phyloP scores from a whole-genome alignment of 2,329 filamentous ascomycete species.

The Fusarium sp. region DNA sequence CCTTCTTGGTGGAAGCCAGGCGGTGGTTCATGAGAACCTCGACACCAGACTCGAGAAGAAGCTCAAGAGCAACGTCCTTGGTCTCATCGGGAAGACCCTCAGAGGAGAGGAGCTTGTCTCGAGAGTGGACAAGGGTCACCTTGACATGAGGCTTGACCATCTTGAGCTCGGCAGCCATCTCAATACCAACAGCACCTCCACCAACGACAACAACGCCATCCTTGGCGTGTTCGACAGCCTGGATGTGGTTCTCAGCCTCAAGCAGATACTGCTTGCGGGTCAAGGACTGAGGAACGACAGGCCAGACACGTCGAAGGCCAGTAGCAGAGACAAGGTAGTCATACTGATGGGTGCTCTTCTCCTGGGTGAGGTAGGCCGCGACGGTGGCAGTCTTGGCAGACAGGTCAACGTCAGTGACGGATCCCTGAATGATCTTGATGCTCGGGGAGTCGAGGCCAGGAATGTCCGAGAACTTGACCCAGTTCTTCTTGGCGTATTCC shows the following conservation, averaged over 20 bases:
- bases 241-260: constrained; percentile 72
- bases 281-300: constrained; percentile 77
- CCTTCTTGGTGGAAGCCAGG: constrained; percentile 61
- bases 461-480: constrained; percentile 77
- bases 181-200: constrained; percentile 82
- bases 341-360: constrained; percentile 63
- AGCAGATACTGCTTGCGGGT: constrained; percentile 71
- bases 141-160: constrained; percentile 70
- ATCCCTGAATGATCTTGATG: constrained; percentile 75
- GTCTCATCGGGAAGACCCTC: constrained; percentile 79
- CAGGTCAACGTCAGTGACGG: constrained; percentile 70
- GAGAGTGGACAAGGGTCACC: constrained; percentile 82
- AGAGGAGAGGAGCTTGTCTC: constrained; percentile 76
- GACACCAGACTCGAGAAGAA: constrained; percentile 73
- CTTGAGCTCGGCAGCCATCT: constrained; percentile 86
- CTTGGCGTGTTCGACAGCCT: constrained; percentile 61
- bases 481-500: constrained; percentile 74
- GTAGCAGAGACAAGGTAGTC: constrained; percentile 82
- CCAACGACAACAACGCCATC: constrained; percentile 79
- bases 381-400: constrained; percentile 70
- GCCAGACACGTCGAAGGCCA: constrained; percentile 77
- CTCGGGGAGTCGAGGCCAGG: constrained; percentile 73
- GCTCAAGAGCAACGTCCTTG: constrained; percentile 69
- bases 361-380: constrained; percentile 60
- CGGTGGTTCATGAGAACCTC: constrained; percentile 73